Conservation (phyloP, 225 moss, liverwort and hornwort species). For the Marchantia polymorpha region DNA sequence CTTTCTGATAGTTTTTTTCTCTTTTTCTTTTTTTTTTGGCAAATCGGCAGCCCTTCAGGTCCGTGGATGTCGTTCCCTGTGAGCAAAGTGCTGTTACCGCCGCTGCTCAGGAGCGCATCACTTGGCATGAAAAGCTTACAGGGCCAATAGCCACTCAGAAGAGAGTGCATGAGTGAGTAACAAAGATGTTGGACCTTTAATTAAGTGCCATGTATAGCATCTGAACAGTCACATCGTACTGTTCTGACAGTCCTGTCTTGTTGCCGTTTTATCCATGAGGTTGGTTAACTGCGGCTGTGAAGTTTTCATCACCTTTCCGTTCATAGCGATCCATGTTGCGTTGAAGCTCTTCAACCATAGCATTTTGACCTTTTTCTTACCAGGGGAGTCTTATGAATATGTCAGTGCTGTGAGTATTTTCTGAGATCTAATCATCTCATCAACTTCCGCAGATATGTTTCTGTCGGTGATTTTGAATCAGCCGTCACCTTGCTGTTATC, state of each 20-base stretch:
- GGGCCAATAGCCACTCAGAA: conserved; percentile 88
- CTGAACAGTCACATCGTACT: not conserved
- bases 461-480: conserved; percentile 92
- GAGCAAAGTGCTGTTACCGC: conserved; percentile 67
- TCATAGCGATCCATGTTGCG: not conserved
- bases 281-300: not conserved
- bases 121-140: conserved; percentile 89
- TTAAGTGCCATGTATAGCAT: not conserved
- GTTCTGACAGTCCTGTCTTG: not conserved
- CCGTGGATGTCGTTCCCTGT: conserved; percentile 69
- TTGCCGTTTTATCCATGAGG: not conserved
- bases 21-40: not conserved
- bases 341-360: not conserved
- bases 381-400: not conserved
- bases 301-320: too few relatives aligned
- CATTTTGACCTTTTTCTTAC: not conserved
- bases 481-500: conserved; percentile 94
- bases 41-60: conserved; percentile 62
- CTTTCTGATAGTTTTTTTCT: not conserved
- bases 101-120: conserved; percentile 84
- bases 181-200: not conserved
- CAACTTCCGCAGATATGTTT: conserved; percentile 58
- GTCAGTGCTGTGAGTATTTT: not conserved
- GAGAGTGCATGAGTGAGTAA: conserved; percentile 91
- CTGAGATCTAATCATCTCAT: not conserved